Base-by-base conservation (phyloP, 306 rosid genomes). In the Lotus japonicus region DNA sequence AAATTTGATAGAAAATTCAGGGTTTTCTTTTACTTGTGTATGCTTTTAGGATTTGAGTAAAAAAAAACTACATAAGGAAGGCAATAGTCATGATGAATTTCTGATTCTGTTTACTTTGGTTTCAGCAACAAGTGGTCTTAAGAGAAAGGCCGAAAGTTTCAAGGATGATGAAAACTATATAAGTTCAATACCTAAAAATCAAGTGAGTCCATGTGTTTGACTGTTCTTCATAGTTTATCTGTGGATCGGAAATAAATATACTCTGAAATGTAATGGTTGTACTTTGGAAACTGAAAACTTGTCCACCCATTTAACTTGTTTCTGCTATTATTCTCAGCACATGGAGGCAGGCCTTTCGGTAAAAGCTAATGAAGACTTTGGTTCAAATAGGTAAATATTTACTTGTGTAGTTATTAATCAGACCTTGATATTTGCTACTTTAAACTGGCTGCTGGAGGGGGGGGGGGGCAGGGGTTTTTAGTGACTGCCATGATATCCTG, bases 151-250 rank as follows among this genome's bases (percentile, higher is more conserved):
- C 19, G 49, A 78, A 38, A 80, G 70, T 71, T 92, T 86, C 84
- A 84, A 82, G 85, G 98, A 92, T 59, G 97, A 88, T 65, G 97
- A 92, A 64, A 73, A 68, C 84, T 90, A 60, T 67, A 92, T 92
- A 78, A 92, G 91, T 77, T 86, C 98, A 11, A 73, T 92, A 56
- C 98, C 96, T 38, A 77, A 87, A 68, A 92, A 88, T 80, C 96
- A 73, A 33, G 98, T 88, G 81, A 43, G 90, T 66, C 62, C 21
- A 66, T 71, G 15, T 58, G 19, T 39, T 21, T 54, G 14, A 53
- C 17, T 63, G 1, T 68, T 72, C 16, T 79, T 35, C 23, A 33
- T 53, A 31, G 56, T 77, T 41, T 56, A 54, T 60, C 73, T 53
- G 44, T n/a, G 71, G 70, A 59, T 65, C 35, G 50, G 59, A 58